Evolutionary conservation across 108 stramenopile species (phyloP), one percentile per base, ranked within the genome.

Genomic region (Schizochytrium sp.): DNA sequence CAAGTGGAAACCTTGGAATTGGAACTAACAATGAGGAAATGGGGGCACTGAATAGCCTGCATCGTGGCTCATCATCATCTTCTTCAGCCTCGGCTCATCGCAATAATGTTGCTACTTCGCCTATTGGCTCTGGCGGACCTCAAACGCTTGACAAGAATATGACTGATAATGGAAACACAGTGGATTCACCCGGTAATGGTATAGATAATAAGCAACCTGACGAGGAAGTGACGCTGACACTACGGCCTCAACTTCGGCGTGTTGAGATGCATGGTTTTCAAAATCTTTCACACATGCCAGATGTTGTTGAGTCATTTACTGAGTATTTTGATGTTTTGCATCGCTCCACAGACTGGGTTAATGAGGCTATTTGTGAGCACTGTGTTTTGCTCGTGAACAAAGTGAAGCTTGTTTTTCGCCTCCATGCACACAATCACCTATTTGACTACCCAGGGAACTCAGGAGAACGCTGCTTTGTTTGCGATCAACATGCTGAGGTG

Each of bases 271-370:
- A 38, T 7, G 64, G 64, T 38, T 69, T 69, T 15, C 64, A 69
- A 44, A 12, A 38, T 44, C 5, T 69, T 7, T 28, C 64, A 5
- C 19, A 38, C 15, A 8, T 13, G 7, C 42, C 12, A 44, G 64
- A 69, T 15, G 64, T 69, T 38, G 40, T 44, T 1, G 28, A 7
- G 12, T 8, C 64, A 7, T 69, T 69, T 15, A 5, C 64, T 1
- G 64, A 69, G 10, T 69, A 28, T 38, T 69, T 69, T 69, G 64
- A 69, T 38, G 64, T 69, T 44, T 44, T 69, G 64, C 64, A 69
- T 44, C 28, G 64, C 15, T 38, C 64, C 0, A 44, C 64, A 8
- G 64, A 69, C 19, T 69, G 64, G 64, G 28, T 69, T 0, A 44
- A 69, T 8, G 64, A 38, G 64, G 40, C 64, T 8, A 69, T 44